phyloP scores from a whole-genome alignment of 805 yeast species.

The Teunomyces tritomae region DNA sequence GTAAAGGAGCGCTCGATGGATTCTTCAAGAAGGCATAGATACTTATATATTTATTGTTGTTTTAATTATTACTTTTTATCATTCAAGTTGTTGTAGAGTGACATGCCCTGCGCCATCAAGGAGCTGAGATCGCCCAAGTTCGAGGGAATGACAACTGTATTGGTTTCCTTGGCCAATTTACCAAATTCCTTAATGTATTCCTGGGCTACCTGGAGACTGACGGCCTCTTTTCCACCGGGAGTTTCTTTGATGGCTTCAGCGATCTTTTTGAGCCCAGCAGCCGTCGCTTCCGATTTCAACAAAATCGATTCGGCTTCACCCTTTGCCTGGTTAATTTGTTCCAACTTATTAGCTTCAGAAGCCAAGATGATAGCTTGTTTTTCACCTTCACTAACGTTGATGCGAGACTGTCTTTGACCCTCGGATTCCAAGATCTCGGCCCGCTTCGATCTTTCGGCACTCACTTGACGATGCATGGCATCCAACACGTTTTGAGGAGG shows the following conservation, averaged over 20 bases:
- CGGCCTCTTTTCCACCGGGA: slow-evolving; percentile 74
- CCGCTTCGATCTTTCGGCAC: slow-evolving; percentile 81
- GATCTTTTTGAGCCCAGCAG: slow-evolving; percentile 61
- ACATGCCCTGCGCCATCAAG: slow-evolving; percentile 73
- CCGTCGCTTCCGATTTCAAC: slow-evolving; percentile 67
- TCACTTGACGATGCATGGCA: slow-evolving; percentile 89
- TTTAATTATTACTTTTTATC: background rate
- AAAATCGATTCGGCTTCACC: slow-evolving; percentile 74
- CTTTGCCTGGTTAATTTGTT: slow-evolving; percentile 62
- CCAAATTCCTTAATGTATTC: slow-evolving; percentile 80
- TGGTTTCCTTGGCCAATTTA: slow-evolving; percentile 77
- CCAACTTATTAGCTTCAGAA: slow-evolving; percentile 68
- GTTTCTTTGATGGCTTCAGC: slow-evolving; percentile 67
- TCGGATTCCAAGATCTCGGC: slow-evolving; percentile 87
- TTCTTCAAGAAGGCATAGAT: slow-evolving; percentile 50
- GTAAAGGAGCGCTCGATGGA: slow-evolving; percentile 68
- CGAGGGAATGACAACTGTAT: slow-evolving; percentile 75
- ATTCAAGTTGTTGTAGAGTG: slow-evolving; percentile 59
- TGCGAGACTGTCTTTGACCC: slow-evolving; percentile 75
- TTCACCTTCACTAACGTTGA: slow-evolving; percentile 82
- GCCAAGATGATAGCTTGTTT: slow-evolving; percentile 66
- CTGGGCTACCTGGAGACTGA: slow-evolving; percentile 76
- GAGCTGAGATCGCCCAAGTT: slow-evolving; percentile 71
- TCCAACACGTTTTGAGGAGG: slow-evolving; percentile 83
- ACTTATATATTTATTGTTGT: background rate